Evolutionary conservation across 352 stramenopile species (phyloP).

Genomic region (Thraustochytrium sp.): DNA sequence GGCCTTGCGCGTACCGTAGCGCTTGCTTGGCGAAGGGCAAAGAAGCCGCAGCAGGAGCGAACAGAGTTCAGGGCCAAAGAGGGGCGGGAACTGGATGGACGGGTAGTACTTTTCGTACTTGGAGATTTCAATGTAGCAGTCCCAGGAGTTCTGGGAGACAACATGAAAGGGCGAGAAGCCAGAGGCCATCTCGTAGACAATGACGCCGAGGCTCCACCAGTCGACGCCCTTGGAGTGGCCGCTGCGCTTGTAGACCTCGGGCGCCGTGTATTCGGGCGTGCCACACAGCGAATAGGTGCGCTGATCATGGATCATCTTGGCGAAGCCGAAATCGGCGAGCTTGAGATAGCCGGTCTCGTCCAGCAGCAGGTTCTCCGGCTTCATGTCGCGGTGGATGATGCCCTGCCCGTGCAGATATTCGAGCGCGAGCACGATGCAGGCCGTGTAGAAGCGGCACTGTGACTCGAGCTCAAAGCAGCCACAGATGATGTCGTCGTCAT

Average conservation of each 20-base stretch:
- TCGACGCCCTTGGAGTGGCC: slow-evolving; percentile 60
- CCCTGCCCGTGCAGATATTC: slow-evolving; percentile 87
- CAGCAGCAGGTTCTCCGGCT: slow-evolving; percentile 84
- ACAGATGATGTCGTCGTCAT: slow-evolving; percentile 40
- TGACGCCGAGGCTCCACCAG: slow-evolving; percentile 47
- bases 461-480: slow-evolving; percentile 45
- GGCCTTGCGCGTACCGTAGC: slow-evolving; percentile 42
- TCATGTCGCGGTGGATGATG: slow-evolving; percentile 90
- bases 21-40: slow-evolving; percentile 28
- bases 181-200: slow-evolving; percentile 47
- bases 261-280: slow-evolving; percentile 70
- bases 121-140: slow-evolving; percentile 46
- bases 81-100: slow-evolving; percentile 40
- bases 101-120: slow-evolving; percentile 46
- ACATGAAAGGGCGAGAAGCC: slow-evolving; percentile 47
- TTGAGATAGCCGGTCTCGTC: slow-evolving; percentile 91
- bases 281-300: slow-evolving; percentile 79
- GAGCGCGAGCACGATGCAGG: slow-evolving; percentile 86
- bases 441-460: slow-evolving; percentile 79
- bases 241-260: slow-evolving; percentile 60
- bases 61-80: slow-evolving; percentile 42
- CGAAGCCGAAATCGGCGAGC: slow-evolving; percentile 94
- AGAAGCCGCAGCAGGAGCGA: slow-evolving; percentile 42
- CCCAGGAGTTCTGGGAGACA: slow-evolving; percentile 43
- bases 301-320: slow-evolving; percentile 79